These are phyloP conservation scores for Echeveria elegans DNA, from an alignment of 164 flowering plant species.

Conservation along the genomic window DNA sequence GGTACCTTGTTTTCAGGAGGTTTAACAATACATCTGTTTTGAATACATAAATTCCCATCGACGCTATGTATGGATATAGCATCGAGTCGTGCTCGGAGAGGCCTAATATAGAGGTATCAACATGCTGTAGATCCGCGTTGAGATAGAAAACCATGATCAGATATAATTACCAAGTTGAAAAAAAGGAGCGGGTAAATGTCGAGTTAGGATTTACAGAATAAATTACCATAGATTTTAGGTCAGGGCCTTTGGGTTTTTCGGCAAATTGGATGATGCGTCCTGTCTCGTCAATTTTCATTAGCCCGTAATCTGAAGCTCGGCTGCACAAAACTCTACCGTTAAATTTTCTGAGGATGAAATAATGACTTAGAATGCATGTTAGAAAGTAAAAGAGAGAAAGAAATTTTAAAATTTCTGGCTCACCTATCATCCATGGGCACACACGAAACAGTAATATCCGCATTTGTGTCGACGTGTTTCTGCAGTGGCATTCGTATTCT, in stretches of 20 bases:
- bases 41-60: slow-evolving; percentile 93
- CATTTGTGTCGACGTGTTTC: slow-evolving; percentile 85
- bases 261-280: slow-evolving; percentile 58
- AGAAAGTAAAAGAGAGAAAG: neutral
- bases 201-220: neutral
- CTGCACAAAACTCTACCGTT: slow-evolving; percentile 26
- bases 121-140: slow-evolving; percentile 43
- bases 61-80: slow-evolving; percentile 66
- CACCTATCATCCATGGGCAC: slow-evolving; percentile 90
- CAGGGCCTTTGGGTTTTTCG: slow-evolving; percentile 74
- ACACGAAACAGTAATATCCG: slow-evolving; percentile 92
- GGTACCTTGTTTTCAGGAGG: slow-evolving; percentile 70
- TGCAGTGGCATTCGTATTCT: slow-evolving; percentile 30
- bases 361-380: neutral
- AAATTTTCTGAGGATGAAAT: neutral
- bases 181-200: too few species aligned
- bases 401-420: neutral
- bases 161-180: neutral
- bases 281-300: slow-evolving; percentile 64
- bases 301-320: slow-evolving; percentile 82
- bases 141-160: slow-evolving; percentile 12
- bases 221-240: slow-evolving; percentile 68
- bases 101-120: slow-evolving; percentile 69
- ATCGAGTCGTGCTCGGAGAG: slow-evolving; percentile 26
- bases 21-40: slow-evolving; percentile 63